These are phyloP conservation scores for Fagopyrum tataricum DNA, from an alignment of 148 eudicot genomes.

Conservation along the genomic window DNA sequence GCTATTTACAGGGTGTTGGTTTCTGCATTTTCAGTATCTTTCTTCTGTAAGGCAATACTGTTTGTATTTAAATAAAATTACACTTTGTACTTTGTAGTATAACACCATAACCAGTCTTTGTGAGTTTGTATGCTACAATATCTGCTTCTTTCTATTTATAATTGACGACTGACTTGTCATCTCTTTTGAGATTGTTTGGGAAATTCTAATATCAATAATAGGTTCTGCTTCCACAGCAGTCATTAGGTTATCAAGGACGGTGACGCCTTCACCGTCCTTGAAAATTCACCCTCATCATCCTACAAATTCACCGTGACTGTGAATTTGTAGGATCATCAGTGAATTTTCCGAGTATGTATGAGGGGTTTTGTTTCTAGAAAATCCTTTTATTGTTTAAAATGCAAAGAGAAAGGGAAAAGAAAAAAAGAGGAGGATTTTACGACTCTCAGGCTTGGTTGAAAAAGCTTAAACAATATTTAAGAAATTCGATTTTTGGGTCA, in stretches of 20 bases:
- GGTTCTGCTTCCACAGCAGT: background rate
- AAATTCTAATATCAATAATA: background rate
- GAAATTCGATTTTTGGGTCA: no score
- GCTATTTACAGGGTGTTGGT: background rate
- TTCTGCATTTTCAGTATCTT: slow-evolving; percentile 6
- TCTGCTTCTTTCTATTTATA: background rate
- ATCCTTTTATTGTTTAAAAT: no score
- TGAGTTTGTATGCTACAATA: background rate
- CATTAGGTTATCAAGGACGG: background rate
- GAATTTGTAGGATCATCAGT: no score
- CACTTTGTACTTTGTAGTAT: background rate
- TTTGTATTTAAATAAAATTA: slow-evolving; percentile 11
- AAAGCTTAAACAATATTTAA: no score
- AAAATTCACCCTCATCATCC: no score
- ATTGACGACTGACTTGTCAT: background rate
- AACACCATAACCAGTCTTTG: background rate
- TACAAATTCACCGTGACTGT: no score
- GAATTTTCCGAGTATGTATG: no score
- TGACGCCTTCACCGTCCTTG: no score
- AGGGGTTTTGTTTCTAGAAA: no score
- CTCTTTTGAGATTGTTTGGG: background rate
- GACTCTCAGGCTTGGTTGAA: no score
- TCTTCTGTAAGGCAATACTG: slow-evolving; percentile 7
- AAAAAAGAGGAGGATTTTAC: no score
- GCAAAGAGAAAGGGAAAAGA: no score